A percentile compares a stretch with the other conserved stretches of the same genome.
phyloP scores from a whole-genome alignment of 345 rosid genomes.

The Odontarrhena argentea region DNA sequence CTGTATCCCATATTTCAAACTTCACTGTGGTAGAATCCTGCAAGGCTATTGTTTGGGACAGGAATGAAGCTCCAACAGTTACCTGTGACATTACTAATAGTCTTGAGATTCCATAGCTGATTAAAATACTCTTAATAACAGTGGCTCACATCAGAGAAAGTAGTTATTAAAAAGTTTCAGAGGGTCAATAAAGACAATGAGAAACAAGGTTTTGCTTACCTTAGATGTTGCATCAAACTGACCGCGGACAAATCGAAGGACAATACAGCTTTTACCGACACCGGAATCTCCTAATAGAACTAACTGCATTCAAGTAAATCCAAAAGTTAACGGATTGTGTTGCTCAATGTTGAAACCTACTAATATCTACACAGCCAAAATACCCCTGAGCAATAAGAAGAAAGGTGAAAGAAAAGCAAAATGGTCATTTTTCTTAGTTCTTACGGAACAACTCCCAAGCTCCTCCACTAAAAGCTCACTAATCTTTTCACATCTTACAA shows the following conservation, averaged over 20 bases:
- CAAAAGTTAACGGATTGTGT: slow-evolving; percentile 21
- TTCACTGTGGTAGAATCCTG: slow-evolving; percentile 96
- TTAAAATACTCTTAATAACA: slow-evolving; percentile 6
- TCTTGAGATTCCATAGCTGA: slow-evolving; percentile 14
- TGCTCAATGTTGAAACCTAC: slow-evolving; percentile 7
- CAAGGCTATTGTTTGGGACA: slow-evolving; percentile 95
- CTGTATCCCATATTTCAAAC: slow-evolving; percentile 99
- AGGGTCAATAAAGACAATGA: background rate
- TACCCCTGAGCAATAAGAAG: background rate
- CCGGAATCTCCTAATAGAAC: slow-evolving; percentile 97
- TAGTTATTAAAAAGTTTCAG: background rate
- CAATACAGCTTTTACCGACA: slow-evolving; percentile 98
- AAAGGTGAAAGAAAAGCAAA: background rate
- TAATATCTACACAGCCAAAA: background rate
- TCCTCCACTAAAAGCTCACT: background rate
- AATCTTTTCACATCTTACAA: background rate
- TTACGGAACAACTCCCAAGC: no score
- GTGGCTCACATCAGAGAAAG: background rate
- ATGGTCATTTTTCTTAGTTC: no score
- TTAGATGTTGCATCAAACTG: slow-evolving; percentile 97
- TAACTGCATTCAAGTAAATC: slow-evolving; percentile 53
- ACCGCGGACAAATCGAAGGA: slow-evolving; percentile 98
- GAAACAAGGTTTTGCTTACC: slow-evolving; percentile 44
- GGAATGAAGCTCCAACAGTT: slow-evolving; percentile 96
- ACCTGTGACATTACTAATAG: slow-evolving; percentile 57